These are phyloP conservation scores for Vishniacozyma victoriae DNA, from an alignment of 768 basidiomycete genomes.

Conservation along the genomic window DNA sequence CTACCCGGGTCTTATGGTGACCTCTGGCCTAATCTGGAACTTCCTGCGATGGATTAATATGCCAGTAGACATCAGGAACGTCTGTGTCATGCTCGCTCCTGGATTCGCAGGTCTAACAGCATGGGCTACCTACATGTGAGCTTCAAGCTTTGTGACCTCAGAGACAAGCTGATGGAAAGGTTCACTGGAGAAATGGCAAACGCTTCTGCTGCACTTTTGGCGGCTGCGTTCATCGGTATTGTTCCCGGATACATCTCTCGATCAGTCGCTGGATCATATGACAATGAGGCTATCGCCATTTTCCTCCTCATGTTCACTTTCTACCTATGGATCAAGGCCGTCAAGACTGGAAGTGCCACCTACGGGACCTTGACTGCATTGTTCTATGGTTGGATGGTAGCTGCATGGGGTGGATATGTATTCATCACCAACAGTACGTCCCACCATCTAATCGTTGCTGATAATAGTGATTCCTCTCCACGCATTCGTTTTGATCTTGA, in stretches of 20 bases:
- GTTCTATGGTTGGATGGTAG: conserved; percentile 99
- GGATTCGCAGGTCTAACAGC: conserved; percentile 96
- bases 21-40: conserved; percentile 94
- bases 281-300: conserved; percentile 99
- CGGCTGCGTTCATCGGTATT: conserved; percentile 96
- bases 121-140: conserved; percentile 91
- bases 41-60: conserved; percentile 78
- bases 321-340: conserved; percentile 90
- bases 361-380: conserved; percentile 84
- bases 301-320: conserved; percentile 99
- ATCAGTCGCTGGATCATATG: conserved; percentile 97
- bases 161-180: conserved; percentile 49
- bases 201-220: conserved; percentile 88
- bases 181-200: conserved; percentile 97
- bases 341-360: conserved; percentile 87
- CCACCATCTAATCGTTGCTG: not conserved
- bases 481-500: conserved; percentile 84
- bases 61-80: conserved; percentile 93
- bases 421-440: conserved; percentile 88
- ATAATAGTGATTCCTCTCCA: conserved; percentile 80
- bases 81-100: conserved; percentile 93
- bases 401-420: conserved; percentile 95
- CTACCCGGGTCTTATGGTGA: conserved; percentile 97
- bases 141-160: conserved; percentile 8
- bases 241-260: conserved; percentile 96